Base-by-base conservation (phyloP, 2,329 filamentous ascomycete genomes). In the Exophiala calicioides region DNA sequence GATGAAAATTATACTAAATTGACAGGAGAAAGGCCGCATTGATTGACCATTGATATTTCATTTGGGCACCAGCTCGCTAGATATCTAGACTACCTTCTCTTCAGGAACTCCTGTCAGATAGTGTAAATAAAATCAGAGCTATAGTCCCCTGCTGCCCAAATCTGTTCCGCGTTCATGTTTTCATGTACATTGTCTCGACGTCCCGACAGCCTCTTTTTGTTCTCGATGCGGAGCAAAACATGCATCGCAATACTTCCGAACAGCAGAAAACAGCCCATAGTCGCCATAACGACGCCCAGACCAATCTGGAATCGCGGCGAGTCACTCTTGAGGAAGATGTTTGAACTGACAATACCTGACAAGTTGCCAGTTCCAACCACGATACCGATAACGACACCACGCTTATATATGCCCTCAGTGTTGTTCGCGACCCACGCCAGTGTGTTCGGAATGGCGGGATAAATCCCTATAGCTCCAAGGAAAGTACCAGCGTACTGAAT, bases 311-410 rank as follows among this genome's bases (percentile, higher is more conserved):
- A 95, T 19, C 77, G 74, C 3, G 85, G 88, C 50, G 69, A 56
- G 61, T 80, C 72, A 50, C 76, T 70, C 58, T 60, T 63, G 3
- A 71, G 69, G 58, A 88, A 95, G 58, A 95, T 88, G 63, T 95
- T 95, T 9, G 67, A 72, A 4, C 65, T 67, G 52, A 95, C 85
- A 15, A 95, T 80, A 29, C 90, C 90, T 62, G 94, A 94, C 33
- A 96, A 71, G 62, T 96, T 95, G 23, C 90, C 90, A 88, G 88
- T 95, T 13, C 86, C 90, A 49, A 96, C 93, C 42, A 95, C 86
- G 53, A 95, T 82, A 0, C 90, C 90, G 0, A 95, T 70, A 0
- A 88, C 87, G 12, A 95, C 84, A 21, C 89, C 90, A 20, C 90
- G 81, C 73, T 95, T 95, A 70, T 94, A 95, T 1, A 91, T 86